A percentile compares a stretch with the other conserved stretches of the same genome.
Conservation (phyloP, 805 yeast species). For the Nakazawaea ishiwadae region DNA sequence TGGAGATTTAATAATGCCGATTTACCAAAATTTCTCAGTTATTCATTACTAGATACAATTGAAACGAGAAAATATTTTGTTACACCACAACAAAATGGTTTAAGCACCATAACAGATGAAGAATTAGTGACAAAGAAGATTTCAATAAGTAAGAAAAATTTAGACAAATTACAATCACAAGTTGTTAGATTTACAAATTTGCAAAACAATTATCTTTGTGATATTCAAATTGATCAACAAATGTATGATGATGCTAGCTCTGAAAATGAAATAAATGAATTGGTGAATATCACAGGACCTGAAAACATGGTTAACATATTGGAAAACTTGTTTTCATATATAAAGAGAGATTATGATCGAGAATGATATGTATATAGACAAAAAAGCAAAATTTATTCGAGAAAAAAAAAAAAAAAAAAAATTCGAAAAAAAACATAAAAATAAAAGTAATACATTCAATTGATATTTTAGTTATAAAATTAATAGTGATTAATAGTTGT, state of each 20-base stretch:
- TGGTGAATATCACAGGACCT: constrained; percentile 4
- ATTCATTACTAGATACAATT: background rate
- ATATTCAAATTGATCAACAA: background rate
- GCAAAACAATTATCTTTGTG: background rate
- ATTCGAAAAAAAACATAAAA: too few species aligned
- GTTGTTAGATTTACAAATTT: background rate
- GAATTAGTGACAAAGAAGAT: background rate
- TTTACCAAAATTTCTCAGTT: background rate
- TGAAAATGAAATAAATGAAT: background rate
- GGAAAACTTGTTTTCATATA: background rate
- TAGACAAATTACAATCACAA: background rate
- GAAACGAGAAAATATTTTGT: background rate
- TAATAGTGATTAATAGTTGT: too few species aligned
- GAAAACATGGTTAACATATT: background rate
- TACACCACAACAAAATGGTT: background rate
- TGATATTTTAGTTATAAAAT: too few species aligned
- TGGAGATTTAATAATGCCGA: background rate
- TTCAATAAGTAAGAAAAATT: background rate
- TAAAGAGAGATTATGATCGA: too few species aligned
- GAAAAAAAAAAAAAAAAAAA: background rate
- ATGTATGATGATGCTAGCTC: too few species aligned
- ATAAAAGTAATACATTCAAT: too few species aligned
- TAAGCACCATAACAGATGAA: background rate
- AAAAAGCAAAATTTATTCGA: background rate
- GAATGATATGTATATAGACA: background rate